Conservation (phyloP, 768 basidiomycete species). For the Boletellus sp. region DNA sequence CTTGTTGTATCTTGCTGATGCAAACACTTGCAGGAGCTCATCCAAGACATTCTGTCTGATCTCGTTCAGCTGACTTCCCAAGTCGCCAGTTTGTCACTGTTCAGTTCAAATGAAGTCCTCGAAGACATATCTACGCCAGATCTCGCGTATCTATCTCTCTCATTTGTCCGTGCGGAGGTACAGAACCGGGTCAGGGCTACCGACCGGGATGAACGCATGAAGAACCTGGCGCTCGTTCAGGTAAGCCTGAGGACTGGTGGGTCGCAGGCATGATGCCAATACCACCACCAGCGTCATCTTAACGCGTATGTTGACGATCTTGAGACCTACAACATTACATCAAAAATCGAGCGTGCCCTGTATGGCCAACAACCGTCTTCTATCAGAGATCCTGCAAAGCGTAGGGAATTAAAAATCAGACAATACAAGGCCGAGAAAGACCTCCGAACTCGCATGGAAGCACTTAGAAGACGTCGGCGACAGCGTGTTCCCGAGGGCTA, state of each 20-base stretch:
- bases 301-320: constrained; percentile 46
- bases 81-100: constrained; percentile 60
- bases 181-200: constrained; percentile 55
- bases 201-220: constrained; percentile 56
- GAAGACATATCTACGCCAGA: constrained; percentile 80
- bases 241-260: constrained; percentile 39
- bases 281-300: constrained; percentile 44
- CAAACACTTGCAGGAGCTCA: constrained; percentile 46
- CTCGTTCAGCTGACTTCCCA: constrained; percentile 50
- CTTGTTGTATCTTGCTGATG: constrained; percentile 6
- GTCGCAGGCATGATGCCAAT: constrained; percentile 1
- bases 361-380: constrained; percentile 46
- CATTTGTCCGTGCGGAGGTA: constrained; percentile 64
- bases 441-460: constrained; percentile 62
- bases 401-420: constrained; percentile 85
- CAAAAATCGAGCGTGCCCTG: constrained; percentile 55
- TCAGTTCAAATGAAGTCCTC: constrained; percentile 79
- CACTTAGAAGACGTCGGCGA: constrained; percentile 51
- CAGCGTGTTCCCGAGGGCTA: constrained; percentile 35
- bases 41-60: constrained; percentile 54
- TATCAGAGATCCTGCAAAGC: constrained; percentile 61
- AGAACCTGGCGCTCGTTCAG: constrained; percentile 50
- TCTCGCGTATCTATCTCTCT: constrained; percentile 71
- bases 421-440: constrained; percentile 88
- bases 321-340: constrained; percentile 64